A percentile compares a stretch with the other conserved stretches of the same genome.
Conservation (phyloP, 2,329 filamentous ascomycete species). For the Escovopsis weberi region DNA sequence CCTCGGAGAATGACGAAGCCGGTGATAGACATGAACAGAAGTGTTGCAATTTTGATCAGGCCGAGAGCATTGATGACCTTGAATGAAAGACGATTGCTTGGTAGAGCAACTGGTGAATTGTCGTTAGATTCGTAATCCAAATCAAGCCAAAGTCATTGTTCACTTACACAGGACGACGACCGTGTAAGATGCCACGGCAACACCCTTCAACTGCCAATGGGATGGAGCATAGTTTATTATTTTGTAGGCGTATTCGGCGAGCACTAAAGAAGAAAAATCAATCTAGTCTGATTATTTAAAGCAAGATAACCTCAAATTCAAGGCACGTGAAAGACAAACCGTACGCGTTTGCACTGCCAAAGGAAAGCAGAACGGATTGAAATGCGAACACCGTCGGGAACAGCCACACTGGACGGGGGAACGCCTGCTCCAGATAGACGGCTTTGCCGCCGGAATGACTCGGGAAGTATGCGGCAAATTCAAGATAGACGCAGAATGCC, state of each 20-base stretch:
- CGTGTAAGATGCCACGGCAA: constrained; percentile 50
- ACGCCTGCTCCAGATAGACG: constrained; percentile 55
- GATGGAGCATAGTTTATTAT: constrained; percentile 35
- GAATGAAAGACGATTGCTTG: constrained; percentile 43
- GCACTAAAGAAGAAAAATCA: constrained; percentile 21
- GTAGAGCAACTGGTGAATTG: constrained; percentile 21
- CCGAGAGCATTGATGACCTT: constrained; percentile 42
- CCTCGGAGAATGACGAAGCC: constrained; percentile 44
- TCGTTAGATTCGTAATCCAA: not conserved
- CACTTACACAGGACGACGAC: constrained; percentile 38
- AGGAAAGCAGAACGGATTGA: constrained; percentile 47
- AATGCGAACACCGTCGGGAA: constrained; percentile 51
- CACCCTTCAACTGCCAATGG: constrained; percentile 51
- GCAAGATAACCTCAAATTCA: no score
- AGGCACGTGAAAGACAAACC: constrained; percentile 11
- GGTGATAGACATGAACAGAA: constrained; percentile 47
- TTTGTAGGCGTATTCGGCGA: constrained; percentile 48
- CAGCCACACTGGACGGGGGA: constrained; percentile 47
- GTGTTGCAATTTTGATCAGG: constrained; percentile 42
- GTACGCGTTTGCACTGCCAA: constrained; percentile 51
- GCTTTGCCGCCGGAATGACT: constrained; percentile 52
- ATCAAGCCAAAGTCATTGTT: not conserved
- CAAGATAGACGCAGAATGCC: constrained; percentile 45
- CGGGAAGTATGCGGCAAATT: constrained; percentile 50
- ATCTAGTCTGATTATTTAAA: not conserved